Percentiles rank a stretch among this genome's conserved stretches.
phyloP scores from a whole-genome alignment of 1,139 yeast genomes.

The Lodderomyces beijingensis region DNA sequence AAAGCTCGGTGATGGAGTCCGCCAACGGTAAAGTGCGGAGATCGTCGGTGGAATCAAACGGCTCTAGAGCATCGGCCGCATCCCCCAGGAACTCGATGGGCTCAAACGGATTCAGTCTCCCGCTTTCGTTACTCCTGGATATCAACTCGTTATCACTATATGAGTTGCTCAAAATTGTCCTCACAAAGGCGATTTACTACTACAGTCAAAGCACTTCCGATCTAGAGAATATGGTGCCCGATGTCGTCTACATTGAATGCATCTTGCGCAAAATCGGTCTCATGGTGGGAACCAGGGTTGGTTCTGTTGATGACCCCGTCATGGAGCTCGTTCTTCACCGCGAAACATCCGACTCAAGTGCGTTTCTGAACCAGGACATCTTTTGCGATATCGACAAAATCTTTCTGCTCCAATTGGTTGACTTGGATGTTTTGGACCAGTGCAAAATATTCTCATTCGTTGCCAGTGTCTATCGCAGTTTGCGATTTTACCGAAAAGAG shows the following conservation, averaged over 20 bases:
- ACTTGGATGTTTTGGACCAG: constrained; percentile 50
- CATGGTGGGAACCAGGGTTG: constrained; percentile 48
- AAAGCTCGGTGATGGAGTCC: constrained; percentile 14
- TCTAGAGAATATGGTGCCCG: constrained; percentile 78
- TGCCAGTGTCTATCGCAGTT: constrained; percentile 59
- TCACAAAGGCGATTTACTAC: constrained; percentile 47
- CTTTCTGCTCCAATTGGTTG: constrained; percentile 34
- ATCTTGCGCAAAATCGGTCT: constrained; percentile 61
- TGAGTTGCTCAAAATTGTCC: constrained; percentile 46
- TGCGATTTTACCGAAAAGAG: constrained; percentile 63
- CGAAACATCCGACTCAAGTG: constrained; percentile 7
- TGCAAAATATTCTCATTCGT: constrained; percentile 61
- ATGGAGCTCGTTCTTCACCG: neutral
- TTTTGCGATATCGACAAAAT: constrained; percentile 47
- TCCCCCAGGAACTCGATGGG: constrained; percentile 35
- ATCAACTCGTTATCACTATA: constrained; percentile 30
- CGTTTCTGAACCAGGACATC: constrained; percentile 37
- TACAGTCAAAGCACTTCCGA: constrained; percentile 59
- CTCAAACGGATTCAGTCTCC: constrained; percentile 10
- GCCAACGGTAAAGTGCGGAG: constrained; percentile 14
- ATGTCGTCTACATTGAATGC: constrained; percentile 71
- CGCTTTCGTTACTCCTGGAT: constrained; percentile 17
- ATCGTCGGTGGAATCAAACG: constrained; percentile 18
- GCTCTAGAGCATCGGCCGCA: constrained; percentile 5
- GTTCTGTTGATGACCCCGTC: constrained; percentile 6